A percentile compares a stretch with the other conserved stretches of the same genome.
Evolutionary conservation across 2,329 filamentous ascomycete genomes (phyloP).

Genomic region (Rutstroemia sp.): DNA sequence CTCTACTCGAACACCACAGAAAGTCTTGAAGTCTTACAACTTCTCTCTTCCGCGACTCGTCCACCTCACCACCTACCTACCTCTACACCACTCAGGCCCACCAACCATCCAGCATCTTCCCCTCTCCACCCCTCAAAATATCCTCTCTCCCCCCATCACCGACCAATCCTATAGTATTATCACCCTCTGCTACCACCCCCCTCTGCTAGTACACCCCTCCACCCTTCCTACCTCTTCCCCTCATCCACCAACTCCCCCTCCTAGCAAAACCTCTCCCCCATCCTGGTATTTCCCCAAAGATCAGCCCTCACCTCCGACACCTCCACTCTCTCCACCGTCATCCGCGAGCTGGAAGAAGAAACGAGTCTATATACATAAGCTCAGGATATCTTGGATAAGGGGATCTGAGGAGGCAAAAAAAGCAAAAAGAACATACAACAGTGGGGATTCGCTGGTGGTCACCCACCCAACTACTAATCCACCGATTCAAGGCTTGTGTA

Average conservation of each 20-base stretch:
- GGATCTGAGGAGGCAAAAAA: too few relatives aligned
- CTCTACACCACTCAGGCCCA: not conserved
- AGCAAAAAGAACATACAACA: too few relatives aligned
- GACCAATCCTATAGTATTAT: slow-evolving; percentile 21
- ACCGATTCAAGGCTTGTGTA: too few relatives aligned
- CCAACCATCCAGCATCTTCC: not conserved
- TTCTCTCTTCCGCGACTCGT: too few relatives aligned
- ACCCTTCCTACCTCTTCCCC: slow-evolving; percentile 10
- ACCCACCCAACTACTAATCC: too few relatives aligned
- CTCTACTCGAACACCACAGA: too few relatives aligned
- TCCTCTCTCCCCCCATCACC: slow-evolving; percentile 2
- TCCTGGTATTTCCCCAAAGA: slow-evolving; percentile 20
- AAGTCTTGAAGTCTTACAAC: too few relatives aligned
- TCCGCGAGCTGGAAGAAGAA: slow-evolving; percentile 16
- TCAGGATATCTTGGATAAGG: slow-evolving; percentile 8
- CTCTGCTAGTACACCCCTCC: too few relatives aligned
- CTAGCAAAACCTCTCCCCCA: not conserved
- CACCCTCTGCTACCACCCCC: slow-evolving; percentile 9
- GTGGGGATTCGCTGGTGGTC: too few relatives aligned
- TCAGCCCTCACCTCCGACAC: slow-evolving; percentile 13
- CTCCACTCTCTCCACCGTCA: slow-evolving; percentile 7
- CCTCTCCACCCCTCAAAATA: not conserved
- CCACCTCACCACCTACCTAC: too few relatives aligned
- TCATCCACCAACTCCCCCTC: slow-evolving; percentile 15
- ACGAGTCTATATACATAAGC: slow-evolving; percentile 8